phyloP scores from a whole-genome alignment of 148 eudicot genomes.

The Cornus florida region DNA sequence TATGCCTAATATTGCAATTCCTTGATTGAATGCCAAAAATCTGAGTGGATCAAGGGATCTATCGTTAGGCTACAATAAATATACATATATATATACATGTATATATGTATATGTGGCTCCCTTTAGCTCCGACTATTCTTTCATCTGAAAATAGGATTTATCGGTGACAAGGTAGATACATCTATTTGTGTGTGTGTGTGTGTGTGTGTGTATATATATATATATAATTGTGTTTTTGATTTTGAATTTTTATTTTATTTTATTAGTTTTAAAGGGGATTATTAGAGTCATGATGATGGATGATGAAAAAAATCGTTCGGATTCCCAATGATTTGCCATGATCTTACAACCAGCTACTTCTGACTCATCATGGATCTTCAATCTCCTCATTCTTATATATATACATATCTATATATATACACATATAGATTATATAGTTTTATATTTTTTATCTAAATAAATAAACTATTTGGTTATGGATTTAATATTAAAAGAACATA shows the following conservation, averaged over 20 bases:
- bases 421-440: too few relatives aligned
- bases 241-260: not conserved
- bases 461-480: too few relatives aligned
- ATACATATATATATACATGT: not conserved
- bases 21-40: not conserved
- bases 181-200: not conserved
- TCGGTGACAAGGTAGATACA: slow-evolving; percentile 37
- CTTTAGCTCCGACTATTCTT: slow-evolving; percentile 27
- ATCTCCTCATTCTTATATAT: too few relatives aligned
- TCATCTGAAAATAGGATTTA: not conserved
- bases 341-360: slow-evolving; percentile 28
- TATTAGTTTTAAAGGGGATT: not conserved
- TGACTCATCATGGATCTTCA: not conserved
- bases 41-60: slow-evolving; percentile 23
- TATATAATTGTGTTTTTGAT: not conserved
- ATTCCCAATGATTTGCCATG: slow-evolving; percentile 34
- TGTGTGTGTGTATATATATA: too few relatives aligned
- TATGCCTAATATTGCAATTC: slow-evolving; percentile 31
- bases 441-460: too few relatives aligned
- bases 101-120: slow-evolving; percentile 21
- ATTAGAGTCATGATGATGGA: slow-evolving; percentile 7
- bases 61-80: slow-evolving; percentile 28
- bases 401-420: too few relatives aligned
- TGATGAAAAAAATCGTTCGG: slow-evolving; percentile 30
- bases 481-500: too few relatives aligned